Percentiles rank a stretch among this genome's conserved stretches.
Conservation (phyloP, 768 basidiomycete species). For the Hygrocybe punicea region DNA sequence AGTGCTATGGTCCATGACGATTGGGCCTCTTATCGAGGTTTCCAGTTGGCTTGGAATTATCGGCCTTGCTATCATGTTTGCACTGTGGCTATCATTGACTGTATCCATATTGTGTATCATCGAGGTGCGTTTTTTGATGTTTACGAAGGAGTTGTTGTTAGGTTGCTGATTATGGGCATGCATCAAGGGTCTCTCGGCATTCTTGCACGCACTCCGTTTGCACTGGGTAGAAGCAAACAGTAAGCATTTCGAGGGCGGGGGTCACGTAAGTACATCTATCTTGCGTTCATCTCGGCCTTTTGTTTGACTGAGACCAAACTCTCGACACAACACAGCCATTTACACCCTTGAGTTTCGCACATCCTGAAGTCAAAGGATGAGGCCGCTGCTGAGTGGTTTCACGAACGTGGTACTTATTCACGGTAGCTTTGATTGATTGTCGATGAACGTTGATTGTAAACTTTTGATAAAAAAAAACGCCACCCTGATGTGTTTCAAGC, state of each 20-base stretch:
- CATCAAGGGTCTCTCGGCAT: constrained; percentile 83
- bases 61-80: constrained; percentile 45
- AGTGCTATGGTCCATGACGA: constrained; percentile 87
- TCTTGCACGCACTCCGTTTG: constrained; percentile 91
- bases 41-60: constrained; percentile 62
- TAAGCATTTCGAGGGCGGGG: constrained; percentile 89
- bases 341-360: constrained; percentile 48
- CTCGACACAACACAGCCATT: constrained; percentile 37
- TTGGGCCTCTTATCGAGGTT: constrained; percentile 60
- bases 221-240: constrained; percentile 99
- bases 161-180: constrained; percentile 14
- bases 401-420: not conserved
- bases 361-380: constrained; percentile 39
- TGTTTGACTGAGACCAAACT: constrained; percentile 18
- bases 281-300: constrained; percentile 11
- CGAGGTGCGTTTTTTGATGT: constrained; percentile 61
- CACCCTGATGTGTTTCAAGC: not conserved
- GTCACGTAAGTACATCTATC: constrained; percentile 54
- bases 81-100: constrained; percentile 78
- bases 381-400: too few species aligned
- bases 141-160: constrained; percentile 5
- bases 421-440: too few species aligned
- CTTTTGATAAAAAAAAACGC: not conserved
- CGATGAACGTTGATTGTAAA: not conserved
- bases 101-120: constrained; percentile 83